Base-by-base conservation (phyloP, 108 stramenopile species). In the Pelagomonas calceolata region DNA sequence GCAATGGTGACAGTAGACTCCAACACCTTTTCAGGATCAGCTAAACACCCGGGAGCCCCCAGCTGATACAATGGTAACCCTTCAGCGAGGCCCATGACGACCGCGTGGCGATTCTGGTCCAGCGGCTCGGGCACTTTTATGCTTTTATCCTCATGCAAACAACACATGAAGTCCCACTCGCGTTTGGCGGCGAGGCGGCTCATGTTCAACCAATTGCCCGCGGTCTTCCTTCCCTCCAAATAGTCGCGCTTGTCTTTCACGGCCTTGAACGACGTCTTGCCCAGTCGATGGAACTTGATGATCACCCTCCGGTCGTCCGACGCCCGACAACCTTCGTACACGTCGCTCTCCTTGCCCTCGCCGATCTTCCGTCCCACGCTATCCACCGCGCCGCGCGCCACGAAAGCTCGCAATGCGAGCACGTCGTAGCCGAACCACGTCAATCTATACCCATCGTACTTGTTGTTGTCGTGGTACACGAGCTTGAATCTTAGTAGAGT, bases 191-290 rank as follows among this genome's bases (percentile, higher is more conserved):
- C 92, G 30, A 95, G 82, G 32, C 94, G 88, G 35, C 87, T 88
- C 66, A 99, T 78, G 85, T 96, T 97, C 26, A 99, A 78, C 98
- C 98, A 99, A 1, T 69, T 69, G 30, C 46, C 46, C 3, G 44
- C 68, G 15, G 79, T 73, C 72, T 85, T 83, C 33, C 81, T 78
- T 35, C 69, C 77, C 78, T 85, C 80, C 75, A 97, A 92, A 75
- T 99, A 99, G 76, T 99, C 98, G 36, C 98, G 91, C 75, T 94
- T 98, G 74, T 94, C 89, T 77, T 89, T 90, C 65, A 99, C 95
- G 77, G 94, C 93, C 30, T 95, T 88, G 78, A 96, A 98, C 66
- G 87, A 89, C n/a, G 95, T 99, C 65, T 96, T 73, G 51, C 98
- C 98, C 30, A 99, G 81, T 17, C 98, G 91, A 82, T 99, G 98